These are phyloP conservation scores for Spergularia marina DNA, from an alignment of 148 eudicot species.

Conservation along the genomic window DNA sequence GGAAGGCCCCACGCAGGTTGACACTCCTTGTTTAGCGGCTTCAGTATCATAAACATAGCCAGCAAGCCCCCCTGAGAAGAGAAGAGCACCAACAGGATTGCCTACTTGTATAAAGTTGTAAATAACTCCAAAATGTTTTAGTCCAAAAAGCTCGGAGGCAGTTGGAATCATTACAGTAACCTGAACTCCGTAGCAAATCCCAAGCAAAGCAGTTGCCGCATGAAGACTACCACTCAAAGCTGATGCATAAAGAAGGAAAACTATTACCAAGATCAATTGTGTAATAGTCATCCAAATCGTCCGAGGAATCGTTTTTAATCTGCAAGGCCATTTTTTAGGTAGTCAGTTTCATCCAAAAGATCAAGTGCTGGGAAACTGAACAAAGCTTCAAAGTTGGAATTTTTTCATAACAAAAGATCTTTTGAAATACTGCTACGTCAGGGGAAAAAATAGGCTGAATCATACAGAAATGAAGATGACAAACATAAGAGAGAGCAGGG, in stretches of 20 bases:
- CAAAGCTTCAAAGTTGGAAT: neutral
- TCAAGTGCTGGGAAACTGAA: neutral
- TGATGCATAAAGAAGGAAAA: slow-evolving; percentile 76
- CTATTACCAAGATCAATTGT: slow-evolving; percentile 63
- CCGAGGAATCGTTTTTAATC: slow-evolving; percentile 72
- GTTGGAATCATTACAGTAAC: slow-evolving; percentile 93
- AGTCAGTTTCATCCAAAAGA: slow-evolving; percentile 19
- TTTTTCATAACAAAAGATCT: neutral
- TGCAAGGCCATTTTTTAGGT: slow-evolving; percentile 28
- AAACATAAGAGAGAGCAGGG: neutral
- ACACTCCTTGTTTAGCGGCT: slow-evolving; percentile 61
- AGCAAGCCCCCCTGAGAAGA: slow-evolving; percentile 82
- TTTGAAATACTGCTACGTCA: neutral
- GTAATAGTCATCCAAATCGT: slow-evolving; percentile 82
- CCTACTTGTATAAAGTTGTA: slow-evolving; percentile 85
- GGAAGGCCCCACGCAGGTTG: slow-evolving; percentile 65
- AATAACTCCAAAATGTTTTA: slow-evolving; percentile 80
- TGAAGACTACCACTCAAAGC: slow-evolving; percentile 67
- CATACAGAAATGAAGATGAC: neutral
- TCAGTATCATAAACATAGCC: slow-evolving; percentile 79
- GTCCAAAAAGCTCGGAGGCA: slow-evolving; percentile 82
- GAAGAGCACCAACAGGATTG: slow-evolving; percentile 79
- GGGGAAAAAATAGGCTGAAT: neutral
- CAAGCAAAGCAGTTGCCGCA: slow-evolving; percentile 73
- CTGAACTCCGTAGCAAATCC: slow-evolving; percentile 89